Evolutionary conservation across 176 grass and related monocot species (phyloP), one percentile per base, ranked within the genome.

Genomic region (Canna indica): DNA sequence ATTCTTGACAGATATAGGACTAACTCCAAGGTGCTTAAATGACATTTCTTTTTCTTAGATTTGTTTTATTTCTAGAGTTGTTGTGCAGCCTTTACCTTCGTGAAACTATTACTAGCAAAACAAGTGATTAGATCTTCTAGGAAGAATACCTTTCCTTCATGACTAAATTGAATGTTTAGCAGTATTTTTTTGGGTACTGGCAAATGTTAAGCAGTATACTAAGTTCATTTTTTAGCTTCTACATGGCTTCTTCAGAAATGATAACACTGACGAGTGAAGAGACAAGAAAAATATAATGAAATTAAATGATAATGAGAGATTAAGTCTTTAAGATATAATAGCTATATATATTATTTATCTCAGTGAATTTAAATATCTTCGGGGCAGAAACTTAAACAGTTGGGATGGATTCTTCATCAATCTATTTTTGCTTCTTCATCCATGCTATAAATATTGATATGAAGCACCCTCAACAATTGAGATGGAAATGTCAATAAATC

Each of bases 1-100:
- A 22, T 99, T 99, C 75, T 83, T 99, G 73, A 90, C 84, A 3
- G 89, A 99, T 71, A 15, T 99, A 16, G 94, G 94, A 48, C 86
- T 99, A 76, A 87, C 68, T 85, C 86, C 86, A 58, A 80, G 89
- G 89, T 99, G 77, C 31, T 80, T 82, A 18, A 44, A 31, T 48
- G 9, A 5, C 16, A 26, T 74, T 39, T n/a, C 13, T 3, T 44
- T 14, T 33, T 48, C 18, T 25, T 36, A 6, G 27, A 31, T 32
- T 35, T 42, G 29, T 44, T 61, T 7, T 47, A 53, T 58, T 65
- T 70, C 47, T 41, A 7, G 11, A 8, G 5, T 10, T 27, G 29
- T 62, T 70, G 17, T 38, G 32, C 34, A 22, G 18, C 34, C 17
- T 65, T 65, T 38, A 32, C 62, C n/a, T 65, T 38, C 17, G 11